Conservation (phyloP, 345 rosid genomes). For the Citrus hindsii region DNA sequence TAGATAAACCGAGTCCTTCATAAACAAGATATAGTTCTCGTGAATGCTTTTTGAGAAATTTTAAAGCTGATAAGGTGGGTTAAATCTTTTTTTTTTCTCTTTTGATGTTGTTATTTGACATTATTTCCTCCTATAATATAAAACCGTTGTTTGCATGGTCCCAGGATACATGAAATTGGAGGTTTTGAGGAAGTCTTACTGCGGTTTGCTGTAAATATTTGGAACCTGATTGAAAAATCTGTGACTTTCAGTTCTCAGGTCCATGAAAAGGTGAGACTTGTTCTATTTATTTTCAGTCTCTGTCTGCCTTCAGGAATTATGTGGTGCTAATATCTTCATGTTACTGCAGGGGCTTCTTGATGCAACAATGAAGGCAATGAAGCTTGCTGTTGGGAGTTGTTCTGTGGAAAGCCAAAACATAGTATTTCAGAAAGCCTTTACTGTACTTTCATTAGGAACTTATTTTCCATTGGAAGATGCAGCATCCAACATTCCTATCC, state of each 20-base stretch:
- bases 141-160: slow-evolving; percentile 11
- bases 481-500: slow-evolving; percentile 25
- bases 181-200: slow-evolving; percentile 53
- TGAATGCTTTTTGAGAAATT: not conserved
- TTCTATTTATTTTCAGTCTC: slow-evolving; percentile 1
- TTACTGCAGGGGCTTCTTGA: slow-evolving; percentile 59
- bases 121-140: slow-evolving; percentile 11
- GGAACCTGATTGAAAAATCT: slow-evolving; percentile 61
- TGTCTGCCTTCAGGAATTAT: not conserved
- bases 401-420: slow-evolving; percentile 60
- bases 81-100: not conserved
- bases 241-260: slow-evolving; percentile 22
- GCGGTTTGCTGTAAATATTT: slow-evolving; percentile 54
- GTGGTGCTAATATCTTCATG: slow-evolving; percentile 10
- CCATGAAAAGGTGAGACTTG: slow-evolving; percentile 42
- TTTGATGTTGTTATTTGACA: not conserved
- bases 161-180: slow-evolving; percentile 58
- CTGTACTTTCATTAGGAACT: slow-evolving; percentile 44
- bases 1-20: not conserved
- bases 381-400: slow-evolving; percentile 64
- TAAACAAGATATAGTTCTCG: not conserved
- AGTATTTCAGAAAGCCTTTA: slow-evolving; percentile 59
- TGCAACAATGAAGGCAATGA: slow-evolving; percentile 59
- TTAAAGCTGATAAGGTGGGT: not conserved
- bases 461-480: slow-evolving; percentile 45